Evolutionary conservation across 2,329 filamentous ascomycete species (phyloP).

Genomic region (Sporothrix globosa): DNA sequence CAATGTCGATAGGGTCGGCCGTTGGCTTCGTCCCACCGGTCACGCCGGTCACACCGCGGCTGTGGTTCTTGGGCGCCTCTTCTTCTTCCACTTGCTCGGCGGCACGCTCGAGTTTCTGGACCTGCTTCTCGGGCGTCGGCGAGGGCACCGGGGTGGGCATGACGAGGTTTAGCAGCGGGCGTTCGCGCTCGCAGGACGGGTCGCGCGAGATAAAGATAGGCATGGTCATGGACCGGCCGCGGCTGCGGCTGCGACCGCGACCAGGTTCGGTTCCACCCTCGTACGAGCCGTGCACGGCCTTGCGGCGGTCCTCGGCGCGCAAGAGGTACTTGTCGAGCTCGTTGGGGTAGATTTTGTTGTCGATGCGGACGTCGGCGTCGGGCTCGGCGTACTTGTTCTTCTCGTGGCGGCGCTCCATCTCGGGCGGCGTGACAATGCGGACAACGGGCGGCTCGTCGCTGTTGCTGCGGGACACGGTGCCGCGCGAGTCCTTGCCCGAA

Average conservation of each 20-base stretch:
- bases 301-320: background rate
- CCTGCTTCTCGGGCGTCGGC: constrained; percentile 52
- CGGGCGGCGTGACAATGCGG: constrained; percentile 60
- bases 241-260: constrained; percentile 24
- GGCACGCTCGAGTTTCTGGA: constrained; percentile 28
- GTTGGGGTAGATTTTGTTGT: constrained; percentile 60
- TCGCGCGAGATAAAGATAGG: constrained; percentile 53
- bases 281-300: constrained; percentile 31
- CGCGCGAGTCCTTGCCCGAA: background rate
- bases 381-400: constrained; percentile 60
- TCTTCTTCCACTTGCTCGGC: background rate
- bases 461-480: constrained; percentile 6
- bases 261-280: background rate
- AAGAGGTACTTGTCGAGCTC: constrained; percentile 49
- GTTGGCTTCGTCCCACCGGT: no score
- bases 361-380: constrained; percentile 66
- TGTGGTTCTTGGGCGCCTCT: constrained; percentile 8
- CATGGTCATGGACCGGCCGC: constrained; percentile 35
- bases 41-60: background rate
- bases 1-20: background rate
- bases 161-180: constrained; percentile 64
- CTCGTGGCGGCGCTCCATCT: constrained; percentile 50
- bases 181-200: constrained; percentile 57
- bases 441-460: constrained; percentile 40
- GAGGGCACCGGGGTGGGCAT: constrained; percentile 61